Evolutionary conservation across 2,329 filamentous ascomycete genomes (phyloP).

Genomic region (Xylariales sp.): DNA sequence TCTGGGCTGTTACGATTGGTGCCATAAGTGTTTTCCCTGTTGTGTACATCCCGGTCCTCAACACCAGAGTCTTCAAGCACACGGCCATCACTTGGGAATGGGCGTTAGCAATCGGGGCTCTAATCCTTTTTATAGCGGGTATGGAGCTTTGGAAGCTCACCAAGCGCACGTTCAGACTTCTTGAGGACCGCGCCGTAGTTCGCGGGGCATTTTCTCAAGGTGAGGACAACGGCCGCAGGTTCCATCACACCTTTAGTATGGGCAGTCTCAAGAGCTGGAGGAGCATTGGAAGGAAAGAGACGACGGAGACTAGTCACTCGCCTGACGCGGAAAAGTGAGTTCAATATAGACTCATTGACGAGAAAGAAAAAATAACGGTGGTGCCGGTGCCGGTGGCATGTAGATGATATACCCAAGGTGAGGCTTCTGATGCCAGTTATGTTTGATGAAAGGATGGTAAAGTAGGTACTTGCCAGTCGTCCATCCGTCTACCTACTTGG

Average conservation of each 20-base stretch:
- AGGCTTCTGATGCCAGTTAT: slow-evolving; percentile 2
- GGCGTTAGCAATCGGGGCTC: slow-evolving; percentile 73
- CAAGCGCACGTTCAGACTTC: slow-evolving; percentile 68
- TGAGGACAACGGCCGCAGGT: slow-evolving; percentile 57
- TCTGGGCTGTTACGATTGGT: slow-evolving; percentile 72
- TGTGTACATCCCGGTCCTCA: slow-evolving; percentile 79
- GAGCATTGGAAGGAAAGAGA: slow-evolving; percentile 51
- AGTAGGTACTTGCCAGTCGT: no score
- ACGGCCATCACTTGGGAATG: slow-evolving; percentile 79
- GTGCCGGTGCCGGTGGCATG: background rate
- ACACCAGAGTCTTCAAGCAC: slow-evolving; percentile 79
- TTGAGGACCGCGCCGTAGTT: slow-evolving; percentile 64
- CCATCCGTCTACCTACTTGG: no score
- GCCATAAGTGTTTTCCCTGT: slow-evolving; percentile 73
- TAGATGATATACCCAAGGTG: slow-evolving; percentile 12
- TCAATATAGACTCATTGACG: background rate
- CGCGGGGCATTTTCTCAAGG: slow-evolving; percentile 65
- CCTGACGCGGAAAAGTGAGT: slow-evolving; percentile 20
- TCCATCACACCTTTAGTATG: slow-evolving; percentile 63
- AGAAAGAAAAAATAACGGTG: background rate
- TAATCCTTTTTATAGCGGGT: slow-evolving; percentile 72
- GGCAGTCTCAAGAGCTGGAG: slow-evolving; percentile 60
- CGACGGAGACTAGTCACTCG: slow-evolving; percentile 31
- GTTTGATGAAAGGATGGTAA: background rate
- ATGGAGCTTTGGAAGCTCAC: slow-evolving; percentile 78